Evolutionary conservation across 768 basidiomycete species (phyloP), one percentile per base, ranked within the genome.

Genomic region (Lyophyllum decastes): DNA sequence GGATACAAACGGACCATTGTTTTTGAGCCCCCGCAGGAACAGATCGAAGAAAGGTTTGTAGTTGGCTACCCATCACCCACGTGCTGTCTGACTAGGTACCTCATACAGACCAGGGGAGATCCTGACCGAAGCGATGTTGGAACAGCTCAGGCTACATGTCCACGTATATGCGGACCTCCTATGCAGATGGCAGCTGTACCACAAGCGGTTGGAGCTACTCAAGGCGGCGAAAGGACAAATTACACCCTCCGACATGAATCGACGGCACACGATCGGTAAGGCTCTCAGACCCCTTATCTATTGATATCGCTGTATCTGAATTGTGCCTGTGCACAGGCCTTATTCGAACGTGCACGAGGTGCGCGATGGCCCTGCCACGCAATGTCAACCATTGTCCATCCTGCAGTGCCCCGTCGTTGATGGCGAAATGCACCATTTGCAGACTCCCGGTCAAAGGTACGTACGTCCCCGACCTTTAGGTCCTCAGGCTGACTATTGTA

Each of bases 141-240:
- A 75, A 19, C 77, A 78, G 58, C 75, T 81, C 60, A 65, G 68
- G 51, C 59, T 69, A 27, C 90, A 94, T 68, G 76, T 94, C 21
- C 72, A 85, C 43, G 77, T 79, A 1, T 95, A 94, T 66, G 88
- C 89, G 6, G 90, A 94, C 55, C 73, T 89, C 60, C 74, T 95
- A 22, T 84, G 85, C 61, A 74, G 86, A 44, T 95, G 93, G 94
- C 74, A 84, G 60, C 68, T 92, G 52, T 74, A 82, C 62, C 78
- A 84, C 40, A 89, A 92, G 67, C 83, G 92, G 2, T 71, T 87
- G 17, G 90, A 92, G 61, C 77, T 94, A 1, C 72, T 94, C 55
- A 90, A 90, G 61, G 77, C 82, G n/a, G 78, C 87, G 21, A 77
- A 76, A 59, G 70, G 64, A 34, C 66, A 68, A 19, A 54, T 60